These are phyloP conservation scores for Strobilomyces confusus DNA, from an alignment of 768 basidiomycete genomes.

Conservation along the genomic window DNA sequence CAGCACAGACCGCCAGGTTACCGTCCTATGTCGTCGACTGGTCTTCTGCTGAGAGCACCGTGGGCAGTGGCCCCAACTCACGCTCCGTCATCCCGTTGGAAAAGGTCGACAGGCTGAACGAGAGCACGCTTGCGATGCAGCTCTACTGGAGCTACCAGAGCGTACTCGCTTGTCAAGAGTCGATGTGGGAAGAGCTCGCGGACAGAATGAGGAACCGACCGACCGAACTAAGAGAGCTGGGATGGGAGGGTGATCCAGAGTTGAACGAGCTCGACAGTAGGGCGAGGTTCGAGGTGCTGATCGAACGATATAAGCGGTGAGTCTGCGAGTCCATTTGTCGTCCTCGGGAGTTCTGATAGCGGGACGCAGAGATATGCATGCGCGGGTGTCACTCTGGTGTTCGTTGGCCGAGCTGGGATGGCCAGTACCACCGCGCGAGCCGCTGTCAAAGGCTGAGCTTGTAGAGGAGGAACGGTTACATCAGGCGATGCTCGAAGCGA, in stretches of 20 bases:
- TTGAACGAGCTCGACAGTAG: conserved; percentile 53
- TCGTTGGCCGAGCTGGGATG: conserved; percentile 58
- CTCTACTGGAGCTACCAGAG: conserved; percentile 59
- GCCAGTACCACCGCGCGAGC: conserved; percentile 55
- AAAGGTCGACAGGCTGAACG: conserved; percentile 44
- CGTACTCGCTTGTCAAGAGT: conserved; percentile 64
- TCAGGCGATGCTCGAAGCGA: conserved; percentile 57
- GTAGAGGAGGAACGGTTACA: conserved; percentile 63
- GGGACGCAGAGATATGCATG: conserved; percentile 56
- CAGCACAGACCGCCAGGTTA: conserved; percentile 11
- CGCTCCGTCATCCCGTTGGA: conserved; percentile 38
- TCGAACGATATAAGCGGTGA: conserved; percentile 56
- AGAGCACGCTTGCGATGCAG: conserved; percentile 68
- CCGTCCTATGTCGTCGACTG: conserved; percentile 45
- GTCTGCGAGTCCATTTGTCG: conserved; percentile 15
- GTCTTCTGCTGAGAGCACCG: conserved; percentile 42
- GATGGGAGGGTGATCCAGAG: conserved; percentile 71
- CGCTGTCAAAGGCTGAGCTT: conserved; percentile 64
- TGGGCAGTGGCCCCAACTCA: conserved; percentile 29
- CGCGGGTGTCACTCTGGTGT: conserved; percentile 60
- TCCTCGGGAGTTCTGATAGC: not conserved
- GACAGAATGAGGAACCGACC: conserved; percentile 56
- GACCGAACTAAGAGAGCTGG: conserved; percentile 49
- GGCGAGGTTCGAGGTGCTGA: conserved; percentile 53
- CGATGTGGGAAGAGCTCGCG: conserved; percentile 74